These are phyloP conservation scores for Aureobasidium namibiae DNA, from an alignment of 2,329 filamentous ascomycete genomes.

Conservation along the genomic window DNA sequence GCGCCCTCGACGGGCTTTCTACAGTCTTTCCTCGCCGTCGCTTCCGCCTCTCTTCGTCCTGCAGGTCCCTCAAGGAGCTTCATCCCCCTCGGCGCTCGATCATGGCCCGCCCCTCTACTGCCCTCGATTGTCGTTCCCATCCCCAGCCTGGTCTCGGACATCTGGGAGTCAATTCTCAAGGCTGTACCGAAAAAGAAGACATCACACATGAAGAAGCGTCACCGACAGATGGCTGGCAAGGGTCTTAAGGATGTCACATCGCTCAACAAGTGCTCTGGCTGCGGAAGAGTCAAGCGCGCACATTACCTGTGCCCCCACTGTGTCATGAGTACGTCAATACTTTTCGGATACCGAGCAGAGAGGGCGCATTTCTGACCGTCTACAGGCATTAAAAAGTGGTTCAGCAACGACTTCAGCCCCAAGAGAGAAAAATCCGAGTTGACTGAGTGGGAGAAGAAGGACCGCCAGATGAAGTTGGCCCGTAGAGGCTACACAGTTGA, in stretches of 20 bases:
- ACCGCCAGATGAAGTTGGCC: neutral
- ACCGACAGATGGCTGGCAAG: slow-evolving; percentile 92
- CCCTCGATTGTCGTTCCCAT: slow-evolving; percentile 55
- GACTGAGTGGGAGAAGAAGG: slow-evolving; percentile 7
- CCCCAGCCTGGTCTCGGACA: slow-evolving; percentile 63
- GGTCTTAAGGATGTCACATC: slow-evolving; percentile 82
- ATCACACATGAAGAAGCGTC: slow-evolving; percentile 89
- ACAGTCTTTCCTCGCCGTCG: slow-evolving; percentile 46
- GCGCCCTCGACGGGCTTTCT: slow-evolving; percentile 33
- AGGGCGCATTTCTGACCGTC: neutral
- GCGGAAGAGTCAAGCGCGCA: slow-evolving; percentile 77
- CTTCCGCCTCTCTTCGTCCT: slow-evolving; percentile 34
- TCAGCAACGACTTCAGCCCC: slow-evolving; percentile 27
- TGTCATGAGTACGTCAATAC: slow-evolving; percentile 60
- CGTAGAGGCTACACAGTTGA: neutral
- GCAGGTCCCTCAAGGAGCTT: slow-evolving; percentile 36
- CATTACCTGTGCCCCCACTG: slow-evolving; percentile 86
- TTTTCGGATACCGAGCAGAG: neutral
- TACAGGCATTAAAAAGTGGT: slow-evolving; percentile 27
- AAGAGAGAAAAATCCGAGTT: slow-evolving; percentile 14
- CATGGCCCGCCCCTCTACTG: slow-evolving; percentile 42
- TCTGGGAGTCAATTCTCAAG: slow-evolving; percentile 87
- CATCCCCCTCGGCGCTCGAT: slow-evolving; percentile 34
- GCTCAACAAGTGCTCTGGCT: slow-evolving; percentile 82
- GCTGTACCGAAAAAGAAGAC: slow-evolving; percentile 99